Evolutionary conservation across 805 yeast genomes (phyloP), one percentile per base, ranked within the genome.

Genomic region (Zygotorulaspora florentina): DNA sequence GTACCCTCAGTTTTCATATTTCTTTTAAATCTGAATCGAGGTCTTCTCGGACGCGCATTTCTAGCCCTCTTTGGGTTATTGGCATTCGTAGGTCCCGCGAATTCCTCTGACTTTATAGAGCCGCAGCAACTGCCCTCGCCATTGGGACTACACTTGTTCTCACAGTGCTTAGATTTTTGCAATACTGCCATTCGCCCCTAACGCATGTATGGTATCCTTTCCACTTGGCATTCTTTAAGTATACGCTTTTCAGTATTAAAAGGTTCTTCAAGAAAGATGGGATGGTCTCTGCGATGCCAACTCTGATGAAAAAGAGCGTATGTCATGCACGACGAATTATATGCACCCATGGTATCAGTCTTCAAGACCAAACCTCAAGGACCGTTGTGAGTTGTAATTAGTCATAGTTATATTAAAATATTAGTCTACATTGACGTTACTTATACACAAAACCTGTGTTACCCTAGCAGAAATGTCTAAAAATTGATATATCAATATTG

Each of bases 1-100:
- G 64, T 57, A 9, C 58, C 62, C 33, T 57, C 55, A 7, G 57
- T 34, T 3, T 57, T 46, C 58, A 62, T 48, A 33, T 55, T 49
- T 27, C 50, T 58, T 40, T 51, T 43, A 34, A 64, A 60, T 29
- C 55, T 57, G 35, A 56, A 56, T 17, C 52, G 51, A 3, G 45
- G 46, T 39, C 50, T 56, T 36, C 56, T 46, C 15, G 35, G 10
- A 16, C 47, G 35, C 3, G 43, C 12, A n/a, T 39, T 43, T 12
- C 30, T 43, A 11, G 43, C n/a, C 25, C 47, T 42, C 20, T 33
- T 33, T 10, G 36, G 20, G 13, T 13, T 33, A 16, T 33, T 5
- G 5, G n/a, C 36, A 9, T 33, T 33, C 11, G 20, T 5, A 16
- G 16, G 12, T 13, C 12, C 16, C 11, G 20, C 12, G 12, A 18